phyloP scores from a whole-genome alignment of 106 monocot species.

The Xerophyta viscosa region DNA sequence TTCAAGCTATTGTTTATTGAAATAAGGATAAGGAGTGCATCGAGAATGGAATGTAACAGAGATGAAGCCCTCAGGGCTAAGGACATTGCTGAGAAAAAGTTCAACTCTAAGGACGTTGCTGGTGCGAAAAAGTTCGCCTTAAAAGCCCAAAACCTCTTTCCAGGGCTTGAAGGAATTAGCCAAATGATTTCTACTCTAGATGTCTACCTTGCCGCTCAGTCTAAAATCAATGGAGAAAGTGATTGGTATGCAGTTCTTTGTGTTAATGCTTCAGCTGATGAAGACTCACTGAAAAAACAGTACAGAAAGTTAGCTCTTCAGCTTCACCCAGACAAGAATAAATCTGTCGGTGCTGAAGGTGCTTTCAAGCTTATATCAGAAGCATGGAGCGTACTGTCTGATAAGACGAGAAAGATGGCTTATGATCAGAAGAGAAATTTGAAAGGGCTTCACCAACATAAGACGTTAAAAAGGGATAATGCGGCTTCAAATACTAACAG shows the following conservation, averaged over 20 bases:
- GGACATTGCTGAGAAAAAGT: slow-evolving; percentile 40
- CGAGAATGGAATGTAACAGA: slow-evolving; percentile 36
- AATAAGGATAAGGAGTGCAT: background rate
- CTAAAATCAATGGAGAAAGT: slow-evolving; percentile 16
- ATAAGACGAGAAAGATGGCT: slow-evolving; percentile 11
- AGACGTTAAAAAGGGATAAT: background rate
- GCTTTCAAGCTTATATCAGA: slow-evolving; percentile 30
- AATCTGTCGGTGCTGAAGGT: slow-evolving; percentile 21
- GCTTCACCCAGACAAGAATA: slow-evolving; percentile 15
- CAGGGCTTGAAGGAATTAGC: slow-evolving; percentile 25
- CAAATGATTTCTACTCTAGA: slow-evolving; percentile 35
- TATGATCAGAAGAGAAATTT: slow-evolving; percentile 14
- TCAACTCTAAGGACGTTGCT: slow-evolving; percentile 18
- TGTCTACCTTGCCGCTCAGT: slow-evolving; percentile 15
- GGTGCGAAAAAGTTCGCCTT: slow-evolving; percentile 47
- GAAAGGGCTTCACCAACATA: slow-evolving; percentile 8
- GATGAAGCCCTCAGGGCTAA: slow-evolving; percentile 52
- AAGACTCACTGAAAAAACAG: slow-evolving; percentile 14
- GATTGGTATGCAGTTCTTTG: slow-evolving; percentile 13
- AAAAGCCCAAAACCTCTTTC: slow-evolving; percentile 31
- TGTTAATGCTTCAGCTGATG: slow-evolving; percentile 6
- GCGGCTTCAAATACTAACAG: background rate
- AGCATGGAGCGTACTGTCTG: slow-evolving; percentile 28
- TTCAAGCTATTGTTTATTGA: no score
- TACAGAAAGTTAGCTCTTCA: slow-evolving; percentile 12